Evolutionary conservation across 768 basidiomycete species (phyloP), one percentile per base, ranked within the genome.

Genomic region (Xerocomellus intermedius): DNA sequence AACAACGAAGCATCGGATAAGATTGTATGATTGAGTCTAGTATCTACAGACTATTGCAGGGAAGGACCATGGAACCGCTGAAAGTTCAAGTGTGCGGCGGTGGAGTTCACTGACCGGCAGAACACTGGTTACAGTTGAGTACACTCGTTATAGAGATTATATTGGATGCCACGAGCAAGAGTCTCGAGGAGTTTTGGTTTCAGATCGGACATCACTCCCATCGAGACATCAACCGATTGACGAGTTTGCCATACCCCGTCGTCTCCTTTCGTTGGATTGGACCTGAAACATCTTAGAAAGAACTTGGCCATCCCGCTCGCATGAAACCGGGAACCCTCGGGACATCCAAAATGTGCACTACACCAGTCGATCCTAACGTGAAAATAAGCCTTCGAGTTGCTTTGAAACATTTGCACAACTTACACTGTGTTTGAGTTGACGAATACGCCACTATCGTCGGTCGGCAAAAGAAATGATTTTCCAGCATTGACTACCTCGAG

Each of bases 341-440:
- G 51, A 51, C 47, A 60, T 12, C 65, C 65, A 32, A 66, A 66
- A 21, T 66, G 52, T 13, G 51, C 56, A 24, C 54, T 38, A 13
- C 54, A 42, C 65, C 67, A 66, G 32, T 68, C 64, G 36, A 66
- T 61, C 38, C 63, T 64, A 19, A 30, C 17, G 30, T 7, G 21
- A 52, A 35, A n/a, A 43, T 45, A 1, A 50, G 30, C n/a, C 2
- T 14, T 17, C 4, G 5, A 47, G 2, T 14, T 8, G n/a, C 2
- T n/a, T 26, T 26, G n/a, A 21, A 5, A 16, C 19, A 36, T 12
- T 2, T 8, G 30, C 22, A 32, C 19, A 22, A 57, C 65, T 36
- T 28, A 68, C 66, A 43, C 30, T 16, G 51, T 35, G 42, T 67
- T 69, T 2, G 66, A 68, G 42, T 68, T 67, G 21, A 68, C 42